Base-by-base conservation (phyloP, 495 filamentous ascomycete genomes). In the Xanthoparmelia taractica region DNA sequence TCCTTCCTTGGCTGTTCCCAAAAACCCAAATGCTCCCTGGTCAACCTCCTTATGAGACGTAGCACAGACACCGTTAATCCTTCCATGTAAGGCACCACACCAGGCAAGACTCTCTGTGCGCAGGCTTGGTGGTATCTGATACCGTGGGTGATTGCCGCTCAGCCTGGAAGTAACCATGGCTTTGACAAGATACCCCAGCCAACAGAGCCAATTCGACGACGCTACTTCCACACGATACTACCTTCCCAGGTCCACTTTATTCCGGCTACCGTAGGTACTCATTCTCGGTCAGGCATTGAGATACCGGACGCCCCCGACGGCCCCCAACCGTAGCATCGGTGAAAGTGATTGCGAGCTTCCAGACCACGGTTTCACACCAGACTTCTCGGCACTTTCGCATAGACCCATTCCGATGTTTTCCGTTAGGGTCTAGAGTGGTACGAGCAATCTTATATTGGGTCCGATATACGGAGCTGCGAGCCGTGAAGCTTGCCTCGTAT, bases 181-280 rank as follows among this genome's bases (percentile, higher is more conserved):
- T 54, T 18, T 54, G 15, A 6, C 23, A n/a, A 41, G 8, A 7
- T 23, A 54, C 34, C 48, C 17, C n/a, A 23, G 45, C 33, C 17
- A 12, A 20, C 2, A 37, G 11, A 18, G 17, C 33, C 2, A 27
- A n/a, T 41, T 10, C 37, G 17, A 58, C 8, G 25, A 58, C 59
- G 48, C 59, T 61, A 40, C 10, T 31, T 38, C 13, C 25, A n/a
- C 17, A 41, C 59, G 25, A 61, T 55, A n/a, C 59, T 54, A 55
- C 47, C 34, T 55, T 34, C 6, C 47, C 4, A 61, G 36, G n/a
- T 10, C 27, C 48, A 52, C 25, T 52, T 52, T 15, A 10, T 50
- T 29, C 12, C 25, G 27, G 27, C 48, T 52, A 52, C 13, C 48
- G 48, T 25, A 52, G 48, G 13, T 31, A 6, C 25, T 52, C 12